These are phyloP conservation scores for Macrolepiota albuminosa DNA, from an alignment of 768 basidiomycete species.

Conservation along the genomic window DNA sequence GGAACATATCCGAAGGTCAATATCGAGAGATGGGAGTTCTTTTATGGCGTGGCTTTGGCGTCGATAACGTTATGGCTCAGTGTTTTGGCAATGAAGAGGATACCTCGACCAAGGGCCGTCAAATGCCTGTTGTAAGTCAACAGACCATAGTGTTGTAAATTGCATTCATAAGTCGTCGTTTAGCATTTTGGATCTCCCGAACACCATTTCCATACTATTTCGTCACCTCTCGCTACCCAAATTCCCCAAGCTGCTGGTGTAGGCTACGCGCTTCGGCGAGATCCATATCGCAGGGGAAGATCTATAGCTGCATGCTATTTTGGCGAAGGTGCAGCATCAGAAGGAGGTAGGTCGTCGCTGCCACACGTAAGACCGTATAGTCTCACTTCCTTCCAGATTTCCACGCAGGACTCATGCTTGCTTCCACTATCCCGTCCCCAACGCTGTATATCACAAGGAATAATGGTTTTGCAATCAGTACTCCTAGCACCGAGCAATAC, in stretches of 20 bases:
- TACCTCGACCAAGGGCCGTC: conserved; percentile 74
- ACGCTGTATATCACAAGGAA: conserved; percentile 72
- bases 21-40: conserved; percentile 93
- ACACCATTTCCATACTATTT: conserved; percentile 91
- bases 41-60: conserved; percentile 78
- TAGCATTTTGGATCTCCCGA: conserved; percentile 83
- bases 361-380: background rate
- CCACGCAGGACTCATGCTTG: conserved; percentile 83
- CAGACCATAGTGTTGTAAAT: background rate
- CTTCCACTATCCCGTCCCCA: conserved; percentile 72
- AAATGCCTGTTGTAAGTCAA: conserved; percentile 83
- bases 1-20: conserved; percentile 50
- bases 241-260: conserved; percentile 95
- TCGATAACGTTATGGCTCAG: conserved; percentile 85
- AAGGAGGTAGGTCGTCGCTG: conserved; percentile 52
- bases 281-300: conserved; percentile 58
- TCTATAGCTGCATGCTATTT: conserved; percentile 88
- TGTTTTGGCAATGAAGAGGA: conserved; percentile 89
- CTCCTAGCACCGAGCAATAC: conserved; percentile 85
- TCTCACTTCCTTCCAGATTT: conserved; percentile 54
- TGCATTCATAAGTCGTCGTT: conserved; percentile 5
- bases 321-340: conserved; percentile 91
- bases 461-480: conserved; percentile 95
- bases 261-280: conserved; percentile 81
- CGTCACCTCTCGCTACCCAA: conserved; percentile 90